Evolutionary conservation across 1,284 basidiomycete genomes (phyloP), one percentile per base, ranked within the genome.

Genomic region (Hymenochaete sp.): DNA sequence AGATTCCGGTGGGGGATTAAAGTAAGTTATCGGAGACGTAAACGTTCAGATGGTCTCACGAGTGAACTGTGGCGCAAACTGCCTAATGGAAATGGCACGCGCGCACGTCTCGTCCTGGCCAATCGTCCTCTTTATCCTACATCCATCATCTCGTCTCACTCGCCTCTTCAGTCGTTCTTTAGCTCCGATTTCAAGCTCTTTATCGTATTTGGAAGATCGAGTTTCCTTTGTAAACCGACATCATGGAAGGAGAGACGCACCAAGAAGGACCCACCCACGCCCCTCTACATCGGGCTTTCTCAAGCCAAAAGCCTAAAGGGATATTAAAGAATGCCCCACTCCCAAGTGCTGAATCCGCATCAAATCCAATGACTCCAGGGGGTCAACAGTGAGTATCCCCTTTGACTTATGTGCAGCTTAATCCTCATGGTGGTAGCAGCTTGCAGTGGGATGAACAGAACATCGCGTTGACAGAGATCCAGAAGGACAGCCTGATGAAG

Each of bases 401-500:
- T n/a, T 9, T 28, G 21, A 22, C 40, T 38, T 21, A 45, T 33
- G 44, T 42, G 36, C 22, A 22, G 27, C 19, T 41, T 7, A 36
- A 6, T 31, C 2, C 21, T 33, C 24, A 7, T 16, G 16, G 19
- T 43, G 33, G 2, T 10, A 53, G 48, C 53, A 77, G 76, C 56
- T 60, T 93, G 55, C 85, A 87, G 58, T 95, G 91, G 91, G 91
- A 95, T 59, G 91, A 95, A 60, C 84, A 80, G 61, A 95, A 93
- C 59, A 72, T 95, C 38, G 87, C 88, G 22, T 64, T 88, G 56
- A 93, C 90, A 0, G 91, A 95, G 64, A 81, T 90, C 54, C 79
- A 86, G 70, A 92, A 93, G 64, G 90, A 93, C 58, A 91, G 87
- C 55, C 69, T 90, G 59, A 95, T 93, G 90, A 95, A 93, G 77